phyloP scores from a whole-genome alignment of 352 stramenopile genomes.

The Pythium phragmitis region DNA sequence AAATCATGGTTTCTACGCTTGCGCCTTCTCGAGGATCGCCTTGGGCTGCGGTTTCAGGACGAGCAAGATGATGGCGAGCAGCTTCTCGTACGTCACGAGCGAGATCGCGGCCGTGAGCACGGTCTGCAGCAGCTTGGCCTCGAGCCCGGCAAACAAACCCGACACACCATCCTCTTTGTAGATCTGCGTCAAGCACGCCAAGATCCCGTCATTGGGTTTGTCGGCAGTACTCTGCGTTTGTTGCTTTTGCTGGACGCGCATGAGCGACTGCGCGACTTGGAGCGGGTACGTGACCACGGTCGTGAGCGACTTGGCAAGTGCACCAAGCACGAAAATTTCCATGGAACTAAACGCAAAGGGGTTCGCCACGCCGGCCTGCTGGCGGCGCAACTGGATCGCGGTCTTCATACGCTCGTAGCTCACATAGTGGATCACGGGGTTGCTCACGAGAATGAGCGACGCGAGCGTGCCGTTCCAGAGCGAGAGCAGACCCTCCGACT shows the following conservation, averaged over 20 bases:
- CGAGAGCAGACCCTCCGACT: slow-evolving; percentile 74
- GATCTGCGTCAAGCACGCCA: slow-evolving; percentile 55
- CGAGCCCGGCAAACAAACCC: slow-evolving; percentile 89
- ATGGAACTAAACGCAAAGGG: slow-evolving; percentile 45
- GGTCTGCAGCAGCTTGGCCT: slow-evolving; percentile 93
- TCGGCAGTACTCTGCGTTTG: background rate
- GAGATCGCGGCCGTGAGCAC: slow-evolving; percentile 92
- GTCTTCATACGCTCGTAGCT: slow-evolving; percentile 93
- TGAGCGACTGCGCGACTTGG: slow-evolving; percentile 91
- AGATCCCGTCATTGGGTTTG: slow-evolving; percentile 18
- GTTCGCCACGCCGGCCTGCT: slow-evolving; percentile 28
- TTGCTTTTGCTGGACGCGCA: slow-evolving; percentile 71
- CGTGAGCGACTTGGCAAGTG: slow-evolving; percentile 90
- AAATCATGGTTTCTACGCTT: slow-evolving; percentile 27
- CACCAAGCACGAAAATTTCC: slow-evolving; percentile 92
- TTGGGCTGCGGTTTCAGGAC: slow-evolving; percentile 44
- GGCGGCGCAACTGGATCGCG: slow-evolving; percentile 37
- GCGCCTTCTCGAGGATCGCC: slow-evolving; percentile 38
- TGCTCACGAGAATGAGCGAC: slow-evolving; percentile 93
- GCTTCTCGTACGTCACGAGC: slow-evolving; percentile 94
- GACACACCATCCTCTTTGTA: slow-evolving; percentile 68
- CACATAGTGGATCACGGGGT: slow-evolving; percentile 96
- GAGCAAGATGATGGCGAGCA: slow-evolving; percentile 60
- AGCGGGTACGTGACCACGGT: slow-evolving; percentile 94
- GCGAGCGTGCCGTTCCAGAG: slow-evolving; percentile 92